Evolutionary conservation across 805 yeast genomes (phyloP).

Genomic region (Barnettozyma wickerhamii): DNA sequence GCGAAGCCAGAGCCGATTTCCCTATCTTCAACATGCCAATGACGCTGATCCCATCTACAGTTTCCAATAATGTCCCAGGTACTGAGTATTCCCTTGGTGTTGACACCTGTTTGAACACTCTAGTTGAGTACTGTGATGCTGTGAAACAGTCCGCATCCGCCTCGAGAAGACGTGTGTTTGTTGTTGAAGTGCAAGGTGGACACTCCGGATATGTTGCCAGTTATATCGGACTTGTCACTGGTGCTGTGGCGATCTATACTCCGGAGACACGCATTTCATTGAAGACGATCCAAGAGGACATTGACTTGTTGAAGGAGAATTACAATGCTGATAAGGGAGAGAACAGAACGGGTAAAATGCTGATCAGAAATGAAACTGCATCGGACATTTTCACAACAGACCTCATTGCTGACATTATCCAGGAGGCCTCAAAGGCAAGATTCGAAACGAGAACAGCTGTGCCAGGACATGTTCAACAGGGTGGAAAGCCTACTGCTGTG

Average conservation of each 20-base stretch:
- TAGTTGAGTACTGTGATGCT: constrained; percentile 91
- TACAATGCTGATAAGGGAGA: constrained; percentile 75
- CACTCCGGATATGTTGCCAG: constrained; percentile 93
- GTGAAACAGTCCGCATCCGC: constrained; percentile 94
- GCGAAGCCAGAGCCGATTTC: constrained; percentile 68
- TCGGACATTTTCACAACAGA: constrained; percentile 79
- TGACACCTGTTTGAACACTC: constrained; percentile 90
- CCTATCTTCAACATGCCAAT: constrained; percentile 94
- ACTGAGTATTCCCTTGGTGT: constrained; percentile 93
- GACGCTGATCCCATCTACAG: constrained; percentile 91
- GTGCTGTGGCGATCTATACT: constrained; percentile 86
- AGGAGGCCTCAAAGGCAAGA: constrained; percentile 67
- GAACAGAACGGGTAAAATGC: constrained; percentile 77
- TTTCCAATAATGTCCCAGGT: constrained; percentile 98
- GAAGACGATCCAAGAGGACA: constrained; percentile 68
- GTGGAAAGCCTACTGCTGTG: constrained; percentile 91
- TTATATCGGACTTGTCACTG: constrained; percentile 76
- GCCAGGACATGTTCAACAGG: constrained; percentile 99
- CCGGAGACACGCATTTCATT: constrained; percentile 82
- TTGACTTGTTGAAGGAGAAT: constrained; percentile 60
- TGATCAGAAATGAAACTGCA: constrained; percentile 80
- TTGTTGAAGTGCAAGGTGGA: constrained; percentile 98
- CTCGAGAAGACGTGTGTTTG: constrained; percentile 89
- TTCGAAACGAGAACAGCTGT: constrained; percentile 93
- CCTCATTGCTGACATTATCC: constrained; percentile 76